Base-by-base conservation (phyloP, 129 eudicot genomes). In the Artemisia argyi region DNA sequence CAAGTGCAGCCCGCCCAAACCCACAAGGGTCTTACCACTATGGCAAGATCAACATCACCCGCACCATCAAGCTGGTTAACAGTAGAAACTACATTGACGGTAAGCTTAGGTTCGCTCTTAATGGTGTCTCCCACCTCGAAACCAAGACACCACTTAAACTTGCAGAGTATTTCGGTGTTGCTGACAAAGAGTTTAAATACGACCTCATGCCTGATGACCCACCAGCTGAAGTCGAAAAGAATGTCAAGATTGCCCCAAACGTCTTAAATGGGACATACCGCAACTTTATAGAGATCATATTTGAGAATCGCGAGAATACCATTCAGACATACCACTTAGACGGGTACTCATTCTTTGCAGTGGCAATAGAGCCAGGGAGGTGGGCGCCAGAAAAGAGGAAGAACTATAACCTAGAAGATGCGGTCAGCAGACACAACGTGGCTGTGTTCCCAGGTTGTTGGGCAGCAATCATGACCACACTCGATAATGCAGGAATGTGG, bases 1-100 rank as follows among this genome's bases (percentile, higher is more conserved):
- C 98, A 6, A 92, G 98, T 11, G 98, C 98, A n/a, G 98, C 96
- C 48, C 86, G 98, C 12, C 97, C 96, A 22, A 92, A 92, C 85
- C 97, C 96, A 22, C 97, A 92, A 62, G 97, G 97, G 10, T 92
- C 97, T 7, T 92, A 92, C 83, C 96, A 88, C 75, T 92, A 92
- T 24, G 97, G 97, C 16, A 56, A 87, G 42, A 93, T 93, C 80
- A 89, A 89, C 85, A 93, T 93, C 79, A 93, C 98, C 14, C 95
- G 98, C 32, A 92, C 98, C 73, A 89, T 92, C 82, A 89, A 78
- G 83, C 62, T 92, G 24, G 80, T 66, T 26, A 89, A 81, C 80
- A 64, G 79, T n/a, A 59, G 86, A 15, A 62, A n/a, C 64, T 59
- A 56, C 35, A 76, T 89, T 1, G 80, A 82, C 0, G 96, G 96